A percentile compares a stretch with the other conserved stretches of the same genome.
These are phyloP conservation scores for Colletotrichum echinochloae DNA, from an alignment of 2,329 filamentous ascomycete species.

Conservation along the genomic window DNA sequence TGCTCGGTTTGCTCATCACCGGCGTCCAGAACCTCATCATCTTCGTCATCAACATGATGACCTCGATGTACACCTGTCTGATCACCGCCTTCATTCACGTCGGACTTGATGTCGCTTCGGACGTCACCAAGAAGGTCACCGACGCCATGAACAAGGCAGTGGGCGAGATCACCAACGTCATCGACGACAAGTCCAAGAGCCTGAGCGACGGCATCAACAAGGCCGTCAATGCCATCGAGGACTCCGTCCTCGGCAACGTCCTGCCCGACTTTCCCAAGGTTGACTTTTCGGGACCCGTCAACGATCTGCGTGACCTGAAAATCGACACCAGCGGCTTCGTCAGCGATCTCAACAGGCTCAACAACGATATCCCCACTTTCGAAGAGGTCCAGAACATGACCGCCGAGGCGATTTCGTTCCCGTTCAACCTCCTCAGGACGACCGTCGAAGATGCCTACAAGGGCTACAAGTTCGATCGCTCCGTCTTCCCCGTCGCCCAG, in stretches of 20 bases:
- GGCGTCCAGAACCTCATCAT: conserved; percentile 89
- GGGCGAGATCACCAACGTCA: conserved; percentile 65
- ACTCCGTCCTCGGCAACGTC: conserved; percentile 63
- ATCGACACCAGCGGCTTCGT: conserved; percentile 76
- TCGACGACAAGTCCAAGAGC: conserved; percentile 69
- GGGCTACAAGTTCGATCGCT: conserved; percentile 81
- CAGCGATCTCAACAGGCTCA: conserved; percentile 76
- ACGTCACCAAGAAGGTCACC: conserved; percentile 65
- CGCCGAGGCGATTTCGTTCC: conserved; percentile 77
- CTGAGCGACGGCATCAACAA: conserved; percentile 62
- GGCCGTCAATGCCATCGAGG: conserved; percentile 58
- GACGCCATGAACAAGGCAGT: conserved; percentile 63
- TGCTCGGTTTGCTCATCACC: conserved; percentile 83
- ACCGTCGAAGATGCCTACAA: conserved; percentile 78
- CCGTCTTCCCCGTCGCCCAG: conserved; percentile 82
- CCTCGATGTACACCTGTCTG: conserved; percentile 89
- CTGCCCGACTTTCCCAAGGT: conserved; percentile 62
- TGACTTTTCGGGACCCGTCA: conserved; percentile 74
- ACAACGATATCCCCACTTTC: conserved; percentile 85
- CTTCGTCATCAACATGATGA: conserved; percentile 93
- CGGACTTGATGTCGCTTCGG: conserved; percentile 75
- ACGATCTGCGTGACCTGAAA: conserved; percentile 76
- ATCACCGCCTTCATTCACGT: conserved; percentile 86
- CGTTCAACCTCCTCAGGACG: conserved; percentile 83
- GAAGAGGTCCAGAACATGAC: conserved; percentile 86